Base-by-base conservation (phyloP, 2,329 filamentous ascomycete genomes). In the Fusarium aywerte region DNA sequence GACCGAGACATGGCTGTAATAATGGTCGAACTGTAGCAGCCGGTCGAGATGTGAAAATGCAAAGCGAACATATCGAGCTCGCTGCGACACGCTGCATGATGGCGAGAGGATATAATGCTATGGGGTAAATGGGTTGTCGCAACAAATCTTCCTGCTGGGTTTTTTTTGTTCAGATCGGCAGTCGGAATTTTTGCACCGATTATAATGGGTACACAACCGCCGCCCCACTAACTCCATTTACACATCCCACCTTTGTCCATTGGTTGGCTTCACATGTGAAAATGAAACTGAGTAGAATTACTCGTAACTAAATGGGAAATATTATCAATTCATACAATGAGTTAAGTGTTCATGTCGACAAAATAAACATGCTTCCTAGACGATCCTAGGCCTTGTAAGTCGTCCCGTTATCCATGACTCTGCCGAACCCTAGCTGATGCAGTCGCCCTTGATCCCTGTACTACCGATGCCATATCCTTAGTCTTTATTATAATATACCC, bases 1-100 rank as follows among this genome's bases (percentile, higher is more conserved):
- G 77, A 29, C 69, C 60, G 29, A 77, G 59, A 69, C 74, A 79
- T 76, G 78, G 70, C 59, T 75, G 77, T 20, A 72, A 32, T 29
- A 66, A 54, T 29, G 58, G 49, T 13, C 65, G 65, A 32, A 57
- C 39, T 44, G 52, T 39, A 25, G 62, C 39, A 21, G 50, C 38
- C 20, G 69, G 65, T 6, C 70, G 60, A 23, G 57, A 42, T 33
- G 54, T 58, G n/a, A 67, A 59, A 10, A 55, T 48, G 29, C 73
- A 75, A 13, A 73, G 61, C 42, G 70, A 70, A 45, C 73, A 76
- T 18, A 73, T 55, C 9, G 72, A 71, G 18, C 54, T 72, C 40
- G 53, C 52, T 45, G 56, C 67, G 27, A 59, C 44, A 44, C 69
- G 72, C 47, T 72, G 70, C 72, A 74, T 74, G 32, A 44, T 70